Base-by-base conservation (phyloP, 2,329 filamentous ascomycete genomes). In the Plenodomus biglobosus region DNA sequence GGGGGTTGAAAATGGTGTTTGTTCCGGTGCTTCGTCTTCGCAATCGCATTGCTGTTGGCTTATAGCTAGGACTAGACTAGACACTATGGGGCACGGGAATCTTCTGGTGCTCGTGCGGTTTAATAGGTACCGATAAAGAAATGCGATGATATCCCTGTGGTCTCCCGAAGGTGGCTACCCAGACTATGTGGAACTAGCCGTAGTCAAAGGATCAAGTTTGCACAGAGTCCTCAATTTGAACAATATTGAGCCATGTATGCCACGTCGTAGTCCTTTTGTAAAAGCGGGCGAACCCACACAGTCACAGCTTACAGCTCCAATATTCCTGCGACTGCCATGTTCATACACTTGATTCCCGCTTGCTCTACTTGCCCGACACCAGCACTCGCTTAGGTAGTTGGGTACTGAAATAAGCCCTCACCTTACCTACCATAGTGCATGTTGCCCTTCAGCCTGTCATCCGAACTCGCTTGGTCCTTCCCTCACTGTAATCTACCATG, bases 331-430 rank as follows among this genome's bases (percentile, higher is more conserved):
- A 21, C n/a, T n/a, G 19, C 19, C 11, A 27, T 32, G 7, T 42
- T 47, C 32, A 38, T 48, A 38, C 30, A 38, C 4, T 5, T 17
- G n/a, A 24, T n/a, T 5, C 36, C 22, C 30, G 34, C 13, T 36
- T 15, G 30, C 37, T 11, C 18, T 11, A 17, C 13, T 3, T 24
- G 22, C 38, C 30, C 27, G 38, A 27, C 27, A 24, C 34, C 37
- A 37, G n/a, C 35, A 13, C 15, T 46, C 46, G 46, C 24, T 37
- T 46, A n/a, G n/a, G n/a, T n/a, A n/a, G n/a, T n/a, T n/a, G n/a
- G n/a, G n/a, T n/a, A n/a, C n/a, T n/a, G n/a, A n/a, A n/a, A n/a
- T n/a, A n/a, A n/a, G n/a, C n/a, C n/a, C n/a, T n/a, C n/a, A n/a
- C n/a, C n/a, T n/a, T n/a, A n/a, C n/a, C n/a, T n/a, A n/a, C n/a